Evolutionary conservation across 768 basidiomycete genomes (phyloP), one percentile per base, ranked within the genome.

Genomic region (Exsudoporus frostii): DNA sequence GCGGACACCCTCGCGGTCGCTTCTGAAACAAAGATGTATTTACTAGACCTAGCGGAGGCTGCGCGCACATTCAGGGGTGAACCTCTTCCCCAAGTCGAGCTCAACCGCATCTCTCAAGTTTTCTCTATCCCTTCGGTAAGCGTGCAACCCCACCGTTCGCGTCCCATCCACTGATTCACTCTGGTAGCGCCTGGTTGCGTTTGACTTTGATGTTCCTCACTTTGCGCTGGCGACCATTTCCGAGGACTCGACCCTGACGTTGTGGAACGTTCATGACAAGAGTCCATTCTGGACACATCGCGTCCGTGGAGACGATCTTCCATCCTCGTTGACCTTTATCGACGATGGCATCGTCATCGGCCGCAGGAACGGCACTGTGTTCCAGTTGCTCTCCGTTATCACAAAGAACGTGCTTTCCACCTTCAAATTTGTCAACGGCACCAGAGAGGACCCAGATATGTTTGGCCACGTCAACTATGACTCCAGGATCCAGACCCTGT

Each of bases 381-480:
- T 91, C 77, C 91, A 93, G 69, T 75, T 93, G 29, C 75, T 93
- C 33, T 85, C 88, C n/a, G 77, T 82, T 45, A 84, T 86, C 48
- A 83, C 83, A 54, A 87, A 85, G 68, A 77, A 76, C 43, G 79
- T 92, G 2, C 74, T 90, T 29, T 89, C 91, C 14, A 90, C 86
- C 7, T 76, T 91, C 70, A 88, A 83, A 64, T 93, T 93, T 64
- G 73, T 87, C 62, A 88, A 84, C 57, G 83, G 82, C 20, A 47
- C 57, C 47, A 79, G 78, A 54, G 90, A 92, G 38, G 90, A 92
- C 62, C 76, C 75, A 15, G 89, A 90, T 9, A 92, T 93, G 88
- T 93, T 91, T 66, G 89, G 91, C 14, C 91, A 93, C 63, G 82
- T 87, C 58, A 86, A 82, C 62, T 93, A 93, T 64, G 91, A 93